Base-by-base conservation (phyloP, 2,329 filamentous ascomycete genomes). In the Beauveria caledonica region DNA sequence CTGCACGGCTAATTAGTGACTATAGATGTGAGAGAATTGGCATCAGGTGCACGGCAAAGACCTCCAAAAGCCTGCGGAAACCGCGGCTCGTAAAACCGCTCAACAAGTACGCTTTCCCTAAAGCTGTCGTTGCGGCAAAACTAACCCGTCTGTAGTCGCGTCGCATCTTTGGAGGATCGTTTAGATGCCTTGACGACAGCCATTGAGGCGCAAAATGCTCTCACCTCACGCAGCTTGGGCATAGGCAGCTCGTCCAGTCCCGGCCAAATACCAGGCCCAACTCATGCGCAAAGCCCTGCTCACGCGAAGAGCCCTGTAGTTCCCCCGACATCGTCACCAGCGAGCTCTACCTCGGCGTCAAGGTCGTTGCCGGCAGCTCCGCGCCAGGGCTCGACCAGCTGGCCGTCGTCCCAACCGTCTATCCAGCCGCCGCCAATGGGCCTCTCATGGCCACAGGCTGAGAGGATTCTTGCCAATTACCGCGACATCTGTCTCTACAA, bases 361-460 rank as follows among this genome's bases (percentile, higher is more conserved):
- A 49, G 25, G n/a, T 15, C 36, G 19, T 64, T 48, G 13, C 56
- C 56, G n/a, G 56, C 48, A 17, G 29, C 55, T 33, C 27, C 57
- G 48, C 39, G 56, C n/a, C 53, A 29, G 57, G 49, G 36, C 19
- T 61, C 45, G 42, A 58, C 53, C 33, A 51, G n/a, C 23, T 56
- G 45, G n/a, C 48, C 62, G 13, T 58, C 52, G 10, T 33, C 40
- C 49, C 56, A 17, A 29, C 27, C 9, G 21, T 19, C 50, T 36
- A 13, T 6, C 1, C 23, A 15, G 21, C 17, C 21, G 36, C 66
- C 68, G 7, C 73, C 72, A 0, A 73, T 74, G 46, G 72, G 72
- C 3, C 64, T 78, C 33, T 73, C 71, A 25, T 77, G 75, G 75
- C 46, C 66, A 10, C 73, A 76, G 56, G 73, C 72, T n/a, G 63